These are phyloP conservation scores for Leishmania aethiopica DNA, from an alignment of 208 protist genomes.

Conservation along the genomic window DNA sequence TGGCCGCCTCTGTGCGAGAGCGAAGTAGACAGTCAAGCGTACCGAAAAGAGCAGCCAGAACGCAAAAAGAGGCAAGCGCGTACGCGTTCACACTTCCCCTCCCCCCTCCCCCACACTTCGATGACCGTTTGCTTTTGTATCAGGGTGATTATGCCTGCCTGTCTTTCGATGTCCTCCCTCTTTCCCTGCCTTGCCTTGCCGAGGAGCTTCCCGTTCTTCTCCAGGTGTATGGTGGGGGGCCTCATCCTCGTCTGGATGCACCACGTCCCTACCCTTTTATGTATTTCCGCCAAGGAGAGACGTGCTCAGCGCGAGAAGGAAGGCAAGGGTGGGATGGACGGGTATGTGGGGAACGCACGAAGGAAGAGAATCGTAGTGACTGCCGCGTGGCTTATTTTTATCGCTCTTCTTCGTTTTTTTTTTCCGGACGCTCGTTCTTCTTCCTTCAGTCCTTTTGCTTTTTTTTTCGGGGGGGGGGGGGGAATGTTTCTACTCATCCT, in stretches of 20 bases:
- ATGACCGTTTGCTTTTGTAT: neutral
- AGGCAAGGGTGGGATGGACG: neutral
- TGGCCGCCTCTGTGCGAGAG: constrained; percentile 45
- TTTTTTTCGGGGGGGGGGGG: neutral
- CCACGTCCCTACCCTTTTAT: neutral
- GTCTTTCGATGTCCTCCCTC: neutral
- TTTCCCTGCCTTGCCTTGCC: neutral
- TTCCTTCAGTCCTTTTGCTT: neutral
- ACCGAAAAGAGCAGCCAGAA: neutral
- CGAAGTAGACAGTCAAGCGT: neutral
- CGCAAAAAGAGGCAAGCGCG: neutral
- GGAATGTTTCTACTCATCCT: neutral
- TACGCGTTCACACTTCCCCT: neutral
- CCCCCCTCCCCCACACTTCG: neutral
- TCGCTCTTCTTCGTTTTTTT: neutral
- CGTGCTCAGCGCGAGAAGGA: neutral
- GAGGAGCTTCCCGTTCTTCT: neutral
- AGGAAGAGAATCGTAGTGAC: neutral
- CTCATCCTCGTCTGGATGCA: neutral
- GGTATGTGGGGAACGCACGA: neutral
- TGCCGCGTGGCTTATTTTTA: neutral
- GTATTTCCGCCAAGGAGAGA: neutral
- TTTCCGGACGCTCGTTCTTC: neutral
- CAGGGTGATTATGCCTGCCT: neutral
- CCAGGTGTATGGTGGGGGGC: neutral